These are phyloP conservation scores for Scytalidium lignicola DNA, from an alignment of 2,329 filamentous ascomycete genomes.

Conservation along the genomic window DNA sequence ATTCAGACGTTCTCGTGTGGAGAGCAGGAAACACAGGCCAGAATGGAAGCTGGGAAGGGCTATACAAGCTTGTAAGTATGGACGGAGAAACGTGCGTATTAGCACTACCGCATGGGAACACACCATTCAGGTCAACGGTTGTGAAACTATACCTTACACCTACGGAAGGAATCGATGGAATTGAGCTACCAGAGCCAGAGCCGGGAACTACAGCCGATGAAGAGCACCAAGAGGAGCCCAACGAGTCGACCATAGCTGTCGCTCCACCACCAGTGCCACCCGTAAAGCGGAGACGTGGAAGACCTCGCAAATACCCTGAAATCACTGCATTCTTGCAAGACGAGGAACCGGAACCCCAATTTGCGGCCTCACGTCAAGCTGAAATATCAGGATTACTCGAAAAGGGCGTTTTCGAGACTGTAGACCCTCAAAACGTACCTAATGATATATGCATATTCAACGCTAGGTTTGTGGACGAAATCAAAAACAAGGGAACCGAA, in stretches of 20 bases:
- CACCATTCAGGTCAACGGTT: neutral
- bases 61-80: neutral
- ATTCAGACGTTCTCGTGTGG: constrained; percentile 4
- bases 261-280: too few relatives aligned
- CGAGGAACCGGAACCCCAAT: neutral
- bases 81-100: constrained; percentile 4
- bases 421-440: neutral
- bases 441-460: constrained; percentile 4
- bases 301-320: too few relatives aligned
- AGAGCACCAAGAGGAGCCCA: too few relatives aligned
- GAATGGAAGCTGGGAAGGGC: constrained; percentile 1
- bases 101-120: neutral
- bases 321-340: too few relatives aligned
- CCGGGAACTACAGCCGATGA: too few relatives aligned
- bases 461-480: constrained; percentile 9
- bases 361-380: neutral
- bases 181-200: too few relatives aligned
- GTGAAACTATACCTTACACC: too few relatives aligned
- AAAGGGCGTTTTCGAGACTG: neutral
- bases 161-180: too few relatives aligned
- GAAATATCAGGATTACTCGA: neutral
- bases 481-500: constrained; percentile 7
- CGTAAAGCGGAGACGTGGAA: too few relatives aligned
- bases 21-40: neutral
- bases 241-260: too few relatives aligned